These are phyloP conservation scores for Kazachstania martiniae DNA, from an alignment of 805 yeast species.

Conservation along the genomic window DNA sequence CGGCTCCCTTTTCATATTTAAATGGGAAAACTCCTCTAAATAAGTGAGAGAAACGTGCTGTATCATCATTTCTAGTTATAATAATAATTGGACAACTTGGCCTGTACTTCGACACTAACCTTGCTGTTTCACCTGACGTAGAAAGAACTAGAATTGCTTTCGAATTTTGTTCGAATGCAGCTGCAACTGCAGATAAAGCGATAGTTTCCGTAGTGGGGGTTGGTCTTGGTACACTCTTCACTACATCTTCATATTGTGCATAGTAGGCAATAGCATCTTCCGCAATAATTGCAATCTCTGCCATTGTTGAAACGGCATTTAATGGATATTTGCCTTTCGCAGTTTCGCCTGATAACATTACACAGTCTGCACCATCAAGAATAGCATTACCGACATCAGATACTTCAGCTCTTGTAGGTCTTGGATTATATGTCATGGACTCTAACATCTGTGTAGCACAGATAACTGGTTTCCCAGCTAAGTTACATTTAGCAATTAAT, in stretches of 20 bases:
- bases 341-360: constrained; percentile 98
- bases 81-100: constrained; percentile 94
- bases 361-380: constrained; percentile 99
- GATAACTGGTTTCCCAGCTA: constrained; percentile 98
- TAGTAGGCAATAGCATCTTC: constrained; percentile 93
- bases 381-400: constrained; percentile 99
- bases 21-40: constrained; percentile 99
- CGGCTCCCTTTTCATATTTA: constrained; percentile 50
- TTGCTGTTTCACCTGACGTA: constrained; percentile 89
- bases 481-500: constrained; percentile 96
- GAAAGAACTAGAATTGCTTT: constrained; percentile 94
- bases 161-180: constrained; percentile 92
- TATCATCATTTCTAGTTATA: constrained; percentile 89
- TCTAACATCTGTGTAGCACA: constrained; percentile 99
- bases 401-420: constrained; percentile 99
- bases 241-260: constrained; percentile 74
- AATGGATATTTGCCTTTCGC: constrained; percentile 98
- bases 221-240: constrained; percentile 77
- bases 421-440: constrained; percentile 98
- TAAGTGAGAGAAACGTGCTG: constrained; percentile 92
- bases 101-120: constrained; percentile 94
- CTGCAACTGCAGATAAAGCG: constrained; percentile 93
- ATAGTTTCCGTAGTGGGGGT: constrained; percentile 91
- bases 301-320: constrained; percentile 98
- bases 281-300: constrained; percentile 90